phyloP scores from a whole-genome alignment of 441 rosid species.

The Melastoma candidum region DNA sequence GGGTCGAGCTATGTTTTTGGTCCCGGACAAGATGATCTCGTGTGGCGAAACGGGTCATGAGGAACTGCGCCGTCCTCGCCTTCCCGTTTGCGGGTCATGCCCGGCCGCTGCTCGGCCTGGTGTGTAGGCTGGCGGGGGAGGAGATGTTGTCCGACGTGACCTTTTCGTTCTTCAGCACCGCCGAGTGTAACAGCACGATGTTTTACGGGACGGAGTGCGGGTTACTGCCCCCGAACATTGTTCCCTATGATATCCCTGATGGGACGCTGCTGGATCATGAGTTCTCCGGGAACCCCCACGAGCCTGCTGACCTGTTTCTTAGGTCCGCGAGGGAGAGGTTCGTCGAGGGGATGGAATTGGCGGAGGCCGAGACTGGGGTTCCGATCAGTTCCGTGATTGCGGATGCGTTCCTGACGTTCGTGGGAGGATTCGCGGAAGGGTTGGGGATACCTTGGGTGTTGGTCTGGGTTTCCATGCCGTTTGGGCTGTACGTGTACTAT shows the following conservation, averaged over 20 bases:
- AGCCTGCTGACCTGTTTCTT: constrained; percentile 19
- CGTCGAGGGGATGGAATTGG: constrained; percentile 9
- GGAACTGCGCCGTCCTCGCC: constrained; percentile 16
- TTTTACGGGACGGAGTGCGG: background rate
- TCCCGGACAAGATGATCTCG: no score
- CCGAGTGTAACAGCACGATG: constrained; percentile 13
- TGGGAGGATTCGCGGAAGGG: constrained; percentile 28
- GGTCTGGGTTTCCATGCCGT: constrained; percentile 32
- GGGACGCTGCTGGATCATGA: constrained; percentile 2
- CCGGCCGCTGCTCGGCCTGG: constrained; percentile 22
- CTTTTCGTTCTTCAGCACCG: constrained; percentile 24
- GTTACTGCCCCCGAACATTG: constrained; percentile 20
- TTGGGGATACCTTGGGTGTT: constrained; percentile 36
- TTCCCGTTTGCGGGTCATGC: constrained; percentile 29
- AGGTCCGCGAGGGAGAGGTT: constrained; percentile 17
- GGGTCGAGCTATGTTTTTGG: no score
- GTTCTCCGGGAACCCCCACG: constrained; percentile 16
- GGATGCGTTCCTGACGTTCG: constrained; percentile 37
- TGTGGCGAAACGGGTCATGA: no score
- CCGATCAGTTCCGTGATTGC: constrained; percentile 19
- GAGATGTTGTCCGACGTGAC: constrained; percentile 5
- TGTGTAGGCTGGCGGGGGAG: constrained; percentile 14
- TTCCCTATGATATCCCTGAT: constrained; percentile 13
- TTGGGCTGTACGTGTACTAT: constrained; percentile 31
- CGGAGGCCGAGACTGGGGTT: constrained; percentile 15